These are phyloP conservation scores for Tetrahymena malaccensis DNA, from an alignment of 73 alveolate genomes.

Conservation along the genomic window DNA sequence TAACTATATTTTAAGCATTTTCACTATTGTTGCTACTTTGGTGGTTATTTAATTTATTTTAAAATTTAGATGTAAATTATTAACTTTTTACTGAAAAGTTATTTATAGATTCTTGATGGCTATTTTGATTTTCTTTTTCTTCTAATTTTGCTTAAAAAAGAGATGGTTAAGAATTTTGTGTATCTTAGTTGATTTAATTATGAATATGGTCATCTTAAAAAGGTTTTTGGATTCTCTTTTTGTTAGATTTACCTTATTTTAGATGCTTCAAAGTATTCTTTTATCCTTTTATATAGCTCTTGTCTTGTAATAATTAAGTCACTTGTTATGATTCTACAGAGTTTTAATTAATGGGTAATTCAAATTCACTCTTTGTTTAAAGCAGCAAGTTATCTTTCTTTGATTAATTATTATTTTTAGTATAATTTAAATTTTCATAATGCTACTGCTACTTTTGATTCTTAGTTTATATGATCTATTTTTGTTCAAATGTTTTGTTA, in stretches of 20 bases:
- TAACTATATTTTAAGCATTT: background rate
- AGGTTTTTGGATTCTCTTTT: too few species aligned
- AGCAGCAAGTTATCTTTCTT: background rate
- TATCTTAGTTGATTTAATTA: background rate
- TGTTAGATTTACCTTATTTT: too few species aligned
- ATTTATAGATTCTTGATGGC: background rate
- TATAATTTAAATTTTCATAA: too few species aligned
- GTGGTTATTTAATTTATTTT: background rate
- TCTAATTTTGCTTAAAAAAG: background rate
- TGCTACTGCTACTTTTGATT: background rate
- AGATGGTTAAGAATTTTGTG: background rate
- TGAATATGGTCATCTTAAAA: background rate
- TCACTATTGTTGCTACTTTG: background rate
- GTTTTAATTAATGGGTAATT: background rate
- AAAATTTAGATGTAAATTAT: too few species aligned
- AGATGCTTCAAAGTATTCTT: background rate
- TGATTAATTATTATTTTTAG: background rate
- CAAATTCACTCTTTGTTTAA: background rate
- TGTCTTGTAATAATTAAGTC: too few species aligned
- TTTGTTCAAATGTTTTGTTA: too few species aligned
- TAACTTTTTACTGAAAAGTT: background rate
- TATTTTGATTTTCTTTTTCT: background rate
- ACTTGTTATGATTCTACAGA: background rate
- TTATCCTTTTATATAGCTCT: background rate
- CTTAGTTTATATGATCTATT: background rate